Evolutionary conservation across 164 flowering plant genomes (phyloP), one percentile per base, ranked within the genome.

Genomic region (Dillenia suffruticosa): DNA sequence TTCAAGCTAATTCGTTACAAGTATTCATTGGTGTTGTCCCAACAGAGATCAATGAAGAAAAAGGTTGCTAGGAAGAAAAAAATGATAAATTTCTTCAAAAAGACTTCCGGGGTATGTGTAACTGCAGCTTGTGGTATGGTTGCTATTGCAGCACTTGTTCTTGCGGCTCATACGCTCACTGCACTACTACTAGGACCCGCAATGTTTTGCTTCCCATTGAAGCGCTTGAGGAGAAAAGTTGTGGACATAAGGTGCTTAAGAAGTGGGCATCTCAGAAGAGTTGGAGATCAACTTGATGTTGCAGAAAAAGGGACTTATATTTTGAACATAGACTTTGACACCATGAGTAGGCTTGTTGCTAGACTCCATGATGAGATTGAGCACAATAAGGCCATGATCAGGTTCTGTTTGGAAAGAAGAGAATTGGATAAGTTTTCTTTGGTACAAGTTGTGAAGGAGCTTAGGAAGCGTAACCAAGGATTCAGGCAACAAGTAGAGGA

Each of bases 251-350:
- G 13, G 40, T 69, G 69, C 46, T 40, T 75, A 3, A 70, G 61
- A 48, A 58, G 62, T 51, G 74, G 75, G 26, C 56, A 63, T 32
- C 72, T 84, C 0, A 59, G 51, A 44, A 79, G 66, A 63, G 62
- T 74, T 5, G 58, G 77, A 9, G 71, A 74, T 63, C 80, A 82
- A 50, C 81, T 81, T 43, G 86, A 82, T 45, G 76, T 71, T 14
- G 86, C 89, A 3, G 84, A 85, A 0, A 82, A 79, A 48, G 86
- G 89, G 49, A 71, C 83, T 17, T 81, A 79, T 46, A 82, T 82
- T 9, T 54, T 82, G 72, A 69, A 79, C 17, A 66, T 78, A 54
- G 89, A 82, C 54, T 77, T 82, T 22, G 86, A 84, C 32, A 84
- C 84, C 0, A 75, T 81, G 74, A 69, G 82, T 22, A 62, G 86